Evolutionary conservation across 331 rosid species (phyloP), one percentile per base, ranked within the genome.

Genomic region (Saraca asoca): DNA sequence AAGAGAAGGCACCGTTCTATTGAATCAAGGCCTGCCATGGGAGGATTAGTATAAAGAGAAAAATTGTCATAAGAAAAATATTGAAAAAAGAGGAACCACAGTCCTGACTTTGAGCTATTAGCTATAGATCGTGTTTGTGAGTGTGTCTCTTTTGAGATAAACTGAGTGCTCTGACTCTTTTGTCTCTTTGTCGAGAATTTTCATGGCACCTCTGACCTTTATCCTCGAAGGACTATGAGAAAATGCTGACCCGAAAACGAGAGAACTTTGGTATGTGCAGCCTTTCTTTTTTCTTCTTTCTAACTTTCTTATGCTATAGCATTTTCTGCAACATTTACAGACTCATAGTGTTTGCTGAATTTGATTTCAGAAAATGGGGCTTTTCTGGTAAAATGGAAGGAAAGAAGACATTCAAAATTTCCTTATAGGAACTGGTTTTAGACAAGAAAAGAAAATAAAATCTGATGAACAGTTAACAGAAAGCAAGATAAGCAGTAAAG

Each of bases 101-200:
- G 18, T 7, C 57, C 62, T 14, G 6, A 58, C 41, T 17, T 6
- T 14, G 6, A 51, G 48, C 31, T 6, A 62, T 33, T 39, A 67
- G 58, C 34, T 75, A 81, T 78, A 19, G 3, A 3, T 24, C n/a
- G 31, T 24, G 31, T 24, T 1, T 24, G 31, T 24, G 66, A 55
- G 9, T 58, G 71, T 57, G 71, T 71, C 74, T 72, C 61, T 42
- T 72, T 66, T 66, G 60, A 44, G 83, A 79, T 24, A 24, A 82
- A 70, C 77, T 73, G 79, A 24, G 76, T 80, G 43, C 72, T 81
- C 91, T 85, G 95, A 82, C 79, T 78, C 18, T 3, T 2, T 64
- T 93, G 97, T 93, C 95, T 71, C 59, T 77, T 90, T 88, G 98
- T 90, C 98, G 62, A 83, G 75, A 78, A 83, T 84, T 88, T 90